phyloP scores from a whole-genome alignment of 306 rosid species.

The Inga laurina region DNA sequence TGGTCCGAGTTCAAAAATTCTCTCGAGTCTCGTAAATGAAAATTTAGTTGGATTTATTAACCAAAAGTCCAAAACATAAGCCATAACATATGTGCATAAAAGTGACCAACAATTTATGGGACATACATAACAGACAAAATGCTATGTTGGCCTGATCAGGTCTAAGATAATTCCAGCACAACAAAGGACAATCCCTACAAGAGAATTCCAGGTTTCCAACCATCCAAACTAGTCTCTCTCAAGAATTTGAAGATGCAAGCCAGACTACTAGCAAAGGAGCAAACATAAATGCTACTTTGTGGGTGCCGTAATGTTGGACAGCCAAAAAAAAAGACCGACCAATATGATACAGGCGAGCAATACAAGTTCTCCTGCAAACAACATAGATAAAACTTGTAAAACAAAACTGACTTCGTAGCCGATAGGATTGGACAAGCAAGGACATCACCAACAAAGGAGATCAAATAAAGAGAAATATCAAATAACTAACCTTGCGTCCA shows the following conservation, averaged over 20 bases:
- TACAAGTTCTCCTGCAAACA: slow-evolving; percentile 46
- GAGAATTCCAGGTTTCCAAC: slow-evolving; percentile 62
- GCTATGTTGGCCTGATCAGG: slow-evolving; percentile 3
- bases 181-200: slow-evolving; percentile 77
- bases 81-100: slow-evolving; percentile 15
- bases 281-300: slow-evolving; percentile 72
- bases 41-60: slow-evolving; percentile 14
- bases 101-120: background rate
- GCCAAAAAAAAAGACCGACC: slow-evolving; percentile 65
- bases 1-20: background rate
- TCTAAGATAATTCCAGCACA: slow-evolving; percentile 70
- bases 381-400: background rate
- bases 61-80: background rate
- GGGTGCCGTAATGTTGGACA: slow-evolving; percentile 81
- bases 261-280: slow-evolving; percentile 72
- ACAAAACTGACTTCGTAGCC: background rate
- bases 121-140: background rate
- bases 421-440: background rate
- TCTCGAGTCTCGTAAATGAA: background rate
- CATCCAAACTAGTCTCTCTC: slow-evolving; percentile 55
- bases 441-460: background rate
- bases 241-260: slow-evolving; percentile 77
- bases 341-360: slow-evolving; percentile 71
- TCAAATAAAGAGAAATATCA: background rate
- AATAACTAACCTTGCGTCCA: slow-evolving; percentile 51